phyloP scores from a whole-genome alignment of 1,284 basidiomycete species.

The Mycena sp. region DNA sequence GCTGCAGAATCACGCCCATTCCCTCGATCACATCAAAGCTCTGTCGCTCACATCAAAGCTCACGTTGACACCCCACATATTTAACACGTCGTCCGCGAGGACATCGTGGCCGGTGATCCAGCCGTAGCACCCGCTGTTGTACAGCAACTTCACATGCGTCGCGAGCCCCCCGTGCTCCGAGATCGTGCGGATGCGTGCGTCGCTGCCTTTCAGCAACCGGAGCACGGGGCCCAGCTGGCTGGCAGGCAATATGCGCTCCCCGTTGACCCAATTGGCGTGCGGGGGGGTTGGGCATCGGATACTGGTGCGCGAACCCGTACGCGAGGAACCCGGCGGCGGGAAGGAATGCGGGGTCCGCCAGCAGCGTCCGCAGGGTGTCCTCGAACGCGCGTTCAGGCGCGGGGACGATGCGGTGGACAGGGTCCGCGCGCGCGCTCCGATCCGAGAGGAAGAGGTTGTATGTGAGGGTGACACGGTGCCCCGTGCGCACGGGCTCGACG shows the following conservation, averaged over 20 bases:
- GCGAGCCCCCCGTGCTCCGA: neutral
- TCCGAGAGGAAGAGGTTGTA: slow-evolving; percentile 46
- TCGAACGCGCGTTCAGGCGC: slow-evolving; percentile 21
- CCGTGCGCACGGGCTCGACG: slow-evolving; percentile 47
- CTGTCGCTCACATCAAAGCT: neutral
- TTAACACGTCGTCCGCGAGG: neutral
- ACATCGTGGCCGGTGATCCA: neutral
- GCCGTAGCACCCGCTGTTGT: neutral
- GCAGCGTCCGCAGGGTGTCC: slow-evolving; percentile 25
- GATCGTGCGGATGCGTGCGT: slow-evolving; percentile 26
- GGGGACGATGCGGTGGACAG: neutral
- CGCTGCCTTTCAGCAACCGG: slow-evolving; percentile 37
- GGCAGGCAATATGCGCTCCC: neutral
- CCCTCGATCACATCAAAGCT: neutral
- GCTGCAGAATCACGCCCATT: neutral
- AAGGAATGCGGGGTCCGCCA: slow-evolving; percentile 36
- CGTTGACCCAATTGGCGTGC: neutral
- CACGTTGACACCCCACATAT: neutral
- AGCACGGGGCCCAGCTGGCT: slow-evolving; percentile 8
- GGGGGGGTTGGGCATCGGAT: slow-evolving; percentile 31
- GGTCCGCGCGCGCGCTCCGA: neutral
- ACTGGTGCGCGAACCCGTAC: slow-evolving; percentile 44
- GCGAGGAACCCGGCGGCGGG: slow-evolving; percentile 44
- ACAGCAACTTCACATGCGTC: neutral
- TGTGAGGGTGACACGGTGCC: slow-evolving; percentile 52